Percentiles rank a stretch among this genome's conserved stretches.
Conservation (phyloP, 1,139 yeast genomes). For the Suhomyces coccinellae region DNA sequence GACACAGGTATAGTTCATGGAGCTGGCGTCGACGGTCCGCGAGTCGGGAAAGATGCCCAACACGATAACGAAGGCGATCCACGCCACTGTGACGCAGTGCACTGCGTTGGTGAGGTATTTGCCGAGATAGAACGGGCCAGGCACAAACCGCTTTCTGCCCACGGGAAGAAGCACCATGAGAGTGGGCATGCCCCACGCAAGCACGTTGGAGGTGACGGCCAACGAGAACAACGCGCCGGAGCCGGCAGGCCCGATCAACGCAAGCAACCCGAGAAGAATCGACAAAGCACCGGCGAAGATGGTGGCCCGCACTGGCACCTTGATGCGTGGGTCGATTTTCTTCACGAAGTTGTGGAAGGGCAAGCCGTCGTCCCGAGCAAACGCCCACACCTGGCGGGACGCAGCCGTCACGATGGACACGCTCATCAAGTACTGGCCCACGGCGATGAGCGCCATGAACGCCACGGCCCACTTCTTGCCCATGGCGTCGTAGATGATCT, state of each 20-base stretch:
- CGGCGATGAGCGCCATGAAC: conserved; percentile 58
- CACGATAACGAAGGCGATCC: conserved; percentile 41
- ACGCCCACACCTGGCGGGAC: conserved; percentile 54
- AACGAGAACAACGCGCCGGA: conserved; percentile 60
- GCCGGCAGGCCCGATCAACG: conserved; percentile 58
- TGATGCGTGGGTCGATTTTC: conserved; percentile 50
- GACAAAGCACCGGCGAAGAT: conserved; percentile 50
- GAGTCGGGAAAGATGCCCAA: conserved; percentile 50
- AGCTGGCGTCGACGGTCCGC: conserved; percentile 31
- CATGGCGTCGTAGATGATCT: conserved; percentile 60
- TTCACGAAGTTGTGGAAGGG: conserved; percentile 49
- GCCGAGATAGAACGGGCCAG: conserved; percentile 69
- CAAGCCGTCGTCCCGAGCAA: conserved; percentile 53
- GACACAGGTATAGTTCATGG: conserved; percentile 64
- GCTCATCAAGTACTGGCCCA: conserved; percentile 70
- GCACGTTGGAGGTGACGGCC: conserved; percentile 59
- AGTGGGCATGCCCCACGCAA: conserved; percentile 62
- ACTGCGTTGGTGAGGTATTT: conserved; percentile 42
- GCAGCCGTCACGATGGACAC: conserved; percentile 52
- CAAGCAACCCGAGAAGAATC: conserved; percentile 54
- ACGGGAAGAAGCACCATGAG: conserved; percentile 42
- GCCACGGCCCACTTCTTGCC: conserved; percentile 73
- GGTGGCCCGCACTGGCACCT: conserved; percentile 64
- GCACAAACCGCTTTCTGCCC: conserved; percentile 52
- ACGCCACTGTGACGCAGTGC: conserved; percentile 37